Evolutionary conservation across 768 basidiomycete species (phyloP), one percentile per base, ranked within the genome.

Genomic region (Auriscalpium vulgare): DNA sequence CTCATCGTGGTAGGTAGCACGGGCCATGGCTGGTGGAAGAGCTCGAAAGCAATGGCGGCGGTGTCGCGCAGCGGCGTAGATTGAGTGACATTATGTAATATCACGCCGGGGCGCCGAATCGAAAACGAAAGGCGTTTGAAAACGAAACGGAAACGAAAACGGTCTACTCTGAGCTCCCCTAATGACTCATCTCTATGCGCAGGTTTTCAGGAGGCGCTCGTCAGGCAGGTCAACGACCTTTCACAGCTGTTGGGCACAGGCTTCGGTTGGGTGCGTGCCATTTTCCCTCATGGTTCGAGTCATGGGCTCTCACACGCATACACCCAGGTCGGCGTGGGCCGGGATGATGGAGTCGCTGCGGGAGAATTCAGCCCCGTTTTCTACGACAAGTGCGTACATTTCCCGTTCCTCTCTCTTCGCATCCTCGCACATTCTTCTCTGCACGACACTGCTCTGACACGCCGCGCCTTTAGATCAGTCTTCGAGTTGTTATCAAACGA

Each of bases 281-380:
- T 40, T 51, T 1, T 36, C 8, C 34, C 34, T 21, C 17, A 29
- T 29, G 29, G 5, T 29, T 7, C 29, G 19, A 7, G 8, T 6
- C 23, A 16, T 21, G 7, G 14, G 17, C 37, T 1, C 35, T 19
- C 17, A 7, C 8, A 19, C 50, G 21, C 6, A 2, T 16, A n/a
- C 43, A 14, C n/a, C 2, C 40, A 80, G 77, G 74, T 83, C 19
- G 84, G 83, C 2, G 81, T 84, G 0, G 84, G 83, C 0, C 71
- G 84, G n/a, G 77, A 83, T 53, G 80, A 86, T 61, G 84, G 84
- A 3, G 66, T 66, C 8, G 56, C 69, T 14, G 74, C 71, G 1
- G 84, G 84, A 36, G 84, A 86, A 65, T 84, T 81, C 65, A 75
- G 75, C 60, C 81, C 84, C 0, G 78, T 85, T 56, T 85, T 84